Evolutionary conservation across 352 stramenopile genomes (phyloP).

Genomic region (Saprolegnia parasitica): DNA sequence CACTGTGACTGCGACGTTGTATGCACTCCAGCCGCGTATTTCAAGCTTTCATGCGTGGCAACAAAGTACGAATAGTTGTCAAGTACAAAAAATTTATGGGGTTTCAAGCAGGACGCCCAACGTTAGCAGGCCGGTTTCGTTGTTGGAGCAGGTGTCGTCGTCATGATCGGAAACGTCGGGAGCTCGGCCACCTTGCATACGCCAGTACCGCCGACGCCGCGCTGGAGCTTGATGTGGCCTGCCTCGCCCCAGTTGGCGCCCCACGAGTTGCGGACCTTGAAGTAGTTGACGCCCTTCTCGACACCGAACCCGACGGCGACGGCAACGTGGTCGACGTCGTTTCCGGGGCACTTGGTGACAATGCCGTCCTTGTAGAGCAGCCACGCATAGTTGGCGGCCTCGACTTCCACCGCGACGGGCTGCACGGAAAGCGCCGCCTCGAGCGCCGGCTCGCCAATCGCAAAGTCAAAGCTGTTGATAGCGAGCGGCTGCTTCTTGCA

Average conservation of each 20-base stretch:
- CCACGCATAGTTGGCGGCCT: conserved; percentile 91
- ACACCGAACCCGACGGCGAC: conserved; percentile 93
- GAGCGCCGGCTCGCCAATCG: conserved; percentile 78
- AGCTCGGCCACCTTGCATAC: conserved; percentile 21
- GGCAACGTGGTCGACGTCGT: conserved; percentile 95
- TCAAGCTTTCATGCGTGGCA: too few species aligned
- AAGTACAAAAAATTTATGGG: too few species aligned
- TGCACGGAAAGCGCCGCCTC: too few species aligned
- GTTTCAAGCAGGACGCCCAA: too few species aligned
- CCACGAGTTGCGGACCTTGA: too few species aligned
- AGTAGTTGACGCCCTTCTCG: conserved; percentile 44
- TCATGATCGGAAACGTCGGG: too few species aligned
- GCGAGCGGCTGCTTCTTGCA: conserved; percentile 30
- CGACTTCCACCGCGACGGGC: conserved; percentile 93
- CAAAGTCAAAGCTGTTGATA: conserved; percentile 49
- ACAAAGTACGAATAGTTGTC: too few species aligned
- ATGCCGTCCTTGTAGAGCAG: conserved; percentile 96
- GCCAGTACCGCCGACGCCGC: conserved; percentile 64
- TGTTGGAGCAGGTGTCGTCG: too few species aligned
- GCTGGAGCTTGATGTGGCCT: conserved; percentile 91
- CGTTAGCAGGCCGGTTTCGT: too few species aligned
- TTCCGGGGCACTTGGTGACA: conserved; percentile 57
- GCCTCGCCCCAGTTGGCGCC: conserved; percentile 91
- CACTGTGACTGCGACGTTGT: too few species aligned
- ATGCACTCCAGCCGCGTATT: too few species aligned